Evolutionary conservation across 495 filamentous ascomycete genomes (phyloP), one percentile per base, ranked within the genome.

Genomic region (Aspergillus diversus): DNA sequence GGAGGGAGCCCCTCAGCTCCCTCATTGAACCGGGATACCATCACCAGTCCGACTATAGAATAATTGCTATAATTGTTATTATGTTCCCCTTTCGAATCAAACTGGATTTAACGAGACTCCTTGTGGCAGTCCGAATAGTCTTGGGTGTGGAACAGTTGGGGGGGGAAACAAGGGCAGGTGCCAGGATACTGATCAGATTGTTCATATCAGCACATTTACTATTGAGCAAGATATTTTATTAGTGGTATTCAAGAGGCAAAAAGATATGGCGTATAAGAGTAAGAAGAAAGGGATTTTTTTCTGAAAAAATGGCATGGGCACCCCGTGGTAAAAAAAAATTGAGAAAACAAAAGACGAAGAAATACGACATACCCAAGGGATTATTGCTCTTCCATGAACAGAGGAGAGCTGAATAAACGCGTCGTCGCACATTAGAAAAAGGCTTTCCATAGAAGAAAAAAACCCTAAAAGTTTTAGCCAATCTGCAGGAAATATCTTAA

Each of bases 21-120:
- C 61, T 80, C 79, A 65, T 64, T 70, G 46, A 73, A 71, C 62
- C 79, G 73, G 60, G 73, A 75, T 49, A 79, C 78, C 79, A 81
- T 81, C 47, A 21, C 68, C 61, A 54, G 63, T 50, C 31, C 57
- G 47, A 46, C 39, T 49, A 32, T 54, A 32, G 51, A 33, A 7
- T 48, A 42, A 5, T 55, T 32, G 1, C 2, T 27, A 27, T 27
- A 27, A 27, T 27, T 27, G 21, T 27, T 27, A 27, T 27, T 27
- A 27, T 27, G 2, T 27, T 27, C 21, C 37, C 32, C 57, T 46
- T 42, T 54, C 54, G 54, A 13, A 33, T 32, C 53, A 35, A n/a
- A 42, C 60, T 67, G 39, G 59, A 35, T 67, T 42, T 39, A 55
- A 61, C 58, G 57, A 47, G 27, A 34, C 13, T 4, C 43, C 49